Evolutionary conservation across 495 filamentous ascomycete species (phyloP).

Genomic region (Daldinia loculata): DNA sequence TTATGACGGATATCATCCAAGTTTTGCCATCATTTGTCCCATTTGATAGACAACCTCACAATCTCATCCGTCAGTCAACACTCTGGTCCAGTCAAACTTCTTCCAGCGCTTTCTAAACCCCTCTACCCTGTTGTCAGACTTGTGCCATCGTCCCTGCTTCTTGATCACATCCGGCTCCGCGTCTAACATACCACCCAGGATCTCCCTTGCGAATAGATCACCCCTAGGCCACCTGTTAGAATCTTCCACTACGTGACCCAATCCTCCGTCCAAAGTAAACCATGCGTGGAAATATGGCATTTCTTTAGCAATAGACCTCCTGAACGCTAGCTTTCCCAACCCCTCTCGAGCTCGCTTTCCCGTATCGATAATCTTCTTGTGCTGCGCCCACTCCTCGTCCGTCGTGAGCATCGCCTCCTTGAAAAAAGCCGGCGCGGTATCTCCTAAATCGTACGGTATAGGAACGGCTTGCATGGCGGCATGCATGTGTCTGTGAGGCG

Average conservation of each 20-base stretch:
- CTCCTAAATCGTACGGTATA: slow-evolving; percentile 84
- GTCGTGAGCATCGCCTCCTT: slow-evolving; percentile 87
- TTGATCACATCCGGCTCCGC: slow-evolving; percentile 83
- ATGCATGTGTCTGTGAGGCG: slow-evolving; percentile 78
- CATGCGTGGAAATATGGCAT: slow-evolving; percentile 99
- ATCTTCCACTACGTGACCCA: slow-evolving; percentile 95
- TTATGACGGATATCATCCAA: not conserved
- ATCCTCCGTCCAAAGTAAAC: slow-evolving; percentile 90
- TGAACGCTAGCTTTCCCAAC: slow-evolving; percentile 82
- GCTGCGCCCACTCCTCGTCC: slow-evolving; percentile 94
- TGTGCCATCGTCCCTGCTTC: slow-evolving; percentile 89
- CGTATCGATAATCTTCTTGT: slow-evolving; percentile 93
- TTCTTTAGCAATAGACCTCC: slow-evolving; percentile 85
- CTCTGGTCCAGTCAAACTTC: slow-evolving; percentile 95
- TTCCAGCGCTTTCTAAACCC: slow-evolving; percentile 85
- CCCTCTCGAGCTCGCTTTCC: slow-evolving; percentile 70
- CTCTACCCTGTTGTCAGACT: slow-evolving; percentile 75
- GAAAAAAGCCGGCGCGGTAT: slow-evolving; percentile 94
- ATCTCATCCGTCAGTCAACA: slow-evolving; percentile 61
- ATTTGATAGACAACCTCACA: not conserved
- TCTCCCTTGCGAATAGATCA: slow-evolving; percentile 91
- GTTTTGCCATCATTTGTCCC: not conserved
- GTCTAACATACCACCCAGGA: slow-evolving; percentile 94
- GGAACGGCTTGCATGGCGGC: slow-evolving; percentile 88
- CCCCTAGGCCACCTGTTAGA: slow-evolving; percentile 86